These are phyloP conservation scores for Allium fistulosum DNA, from an alignment of 106 monocot genomes.

Conservation along the genomic window DNA sequence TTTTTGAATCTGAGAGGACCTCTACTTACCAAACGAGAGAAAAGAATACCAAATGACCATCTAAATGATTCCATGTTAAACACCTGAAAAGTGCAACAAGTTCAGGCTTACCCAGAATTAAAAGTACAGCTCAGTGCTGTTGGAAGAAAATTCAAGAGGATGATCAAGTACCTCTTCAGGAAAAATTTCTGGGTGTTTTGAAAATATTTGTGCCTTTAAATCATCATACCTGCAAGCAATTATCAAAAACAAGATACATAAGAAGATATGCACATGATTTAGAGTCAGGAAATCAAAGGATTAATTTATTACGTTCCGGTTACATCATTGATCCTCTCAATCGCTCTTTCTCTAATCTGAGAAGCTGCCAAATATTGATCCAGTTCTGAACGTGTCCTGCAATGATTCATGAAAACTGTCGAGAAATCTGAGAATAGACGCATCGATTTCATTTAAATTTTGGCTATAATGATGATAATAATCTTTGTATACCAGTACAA, in stretches of 20 bases:
- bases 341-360: slow-evolving; percentile 79
- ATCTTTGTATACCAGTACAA: slow-evolving; percentile 60
- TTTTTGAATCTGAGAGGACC: neutral
- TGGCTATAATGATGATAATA: neutral
- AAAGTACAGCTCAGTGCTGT: neutral
- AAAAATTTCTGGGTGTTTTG: slow-evolving; percentile 73
- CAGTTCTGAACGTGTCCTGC: slow-evolving; percentile 81
- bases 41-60: slow-evolving; percentile 98
- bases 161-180: slow-evolving; percentile 75
- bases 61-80: slow-evolving; percentile 83
- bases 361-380: slow-evolving; percentile 86
- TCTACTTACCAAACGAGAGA: slow-evolving; percentile 82
- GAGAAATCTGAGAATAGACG: slow-evolving; percentile 52
- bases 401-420: slow-evolving; percentile 62
- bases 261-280: neutral
- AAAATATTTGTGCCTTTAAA: slow-evolving; percentile 71
- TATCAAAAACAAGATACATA: neutral
- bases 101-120: neutral
- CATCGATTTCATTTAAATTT: slow-evolving; percentile 2
- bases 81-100: slow-evolving; percentile 31
- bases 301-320: slow-evolving; percentile 58
- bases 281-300: neutral
- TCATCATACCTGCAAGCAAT: slow-evolving; percentile 68
- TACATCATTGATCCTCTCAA: slow-evolving; percentile 81
- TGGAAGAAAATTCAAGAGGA: neutral